These are phyloP conservation scores for Bryum argenteum DNA, from an alignment of 225 moss, liverwort and hornwort genomes.

Conservation along the genomic window DNA sequence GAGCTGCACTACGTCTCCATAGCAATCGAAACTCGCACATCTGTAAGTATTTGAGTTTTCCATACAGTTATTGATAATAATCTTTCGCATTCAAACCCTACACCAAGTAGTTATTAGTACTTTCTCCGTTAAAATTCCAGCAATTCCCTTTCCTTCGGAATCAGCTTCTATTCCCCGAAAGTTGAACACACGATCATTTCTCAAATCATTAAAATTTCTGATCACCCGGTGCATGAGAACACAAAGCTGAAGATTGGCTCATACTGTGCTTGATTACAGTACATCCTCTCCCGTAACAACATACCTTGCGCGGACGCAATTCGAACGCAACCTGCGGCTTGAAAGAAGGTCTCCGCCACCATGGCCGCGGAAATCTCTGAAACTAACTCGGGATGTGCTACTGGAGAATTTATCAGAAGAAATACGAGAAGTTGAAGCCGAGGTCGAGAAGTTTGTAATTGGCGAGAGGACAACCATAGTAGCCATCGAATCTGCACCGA, in stretches of 20 bases:
- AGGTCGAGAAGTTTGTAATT: slow-evolving; percentile 7
- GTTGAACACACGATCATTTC: slow-evolving; percentile 18
- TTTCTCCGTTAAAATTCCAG: neutral
- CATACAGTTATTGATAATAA: too few relatives aligned
- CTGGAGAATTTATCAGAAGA: slow-evolving; percentile 1
- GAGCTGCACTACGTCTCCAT: slow-evolving; percentile 15
- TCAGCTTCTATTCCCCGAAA: neutral
- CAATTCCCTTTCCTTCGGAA: neutral
- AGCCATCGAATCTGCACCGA: slow-evolving; percentile 8
- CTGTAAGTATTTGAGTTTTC: neutral
- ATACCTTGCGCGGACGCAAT: slow-evolving; percentile 22
- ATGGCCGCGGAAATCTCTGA: slow-evolving; percentile 2
- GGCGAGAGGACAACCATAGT: slow-evolving; percentile 23
- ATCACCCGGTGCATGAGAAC: slow-evolving; percentile 7
- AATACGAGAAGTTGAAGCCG: neutral
- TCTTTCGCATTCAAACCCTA: too few relatives aligned
- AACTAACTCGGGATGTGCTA: neutral
- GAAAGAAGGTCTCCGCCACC: slow-evolving; percentile 14
- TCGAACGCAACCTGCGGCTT: slow-evolving; percentile 19
- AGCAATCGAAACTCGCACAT: neutral
- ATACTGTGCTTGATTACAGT: neutral
- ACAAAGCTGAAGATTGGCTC: neutral
- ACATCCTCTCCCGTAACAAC: neutral
- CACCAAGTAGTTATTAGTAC: too few relatives aligned
- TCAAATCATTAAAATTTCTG: neutral